phyloP scores from a whole-genome alignment of 805 yeast species.

The Kazachstania bromeliacearum region DNA sequence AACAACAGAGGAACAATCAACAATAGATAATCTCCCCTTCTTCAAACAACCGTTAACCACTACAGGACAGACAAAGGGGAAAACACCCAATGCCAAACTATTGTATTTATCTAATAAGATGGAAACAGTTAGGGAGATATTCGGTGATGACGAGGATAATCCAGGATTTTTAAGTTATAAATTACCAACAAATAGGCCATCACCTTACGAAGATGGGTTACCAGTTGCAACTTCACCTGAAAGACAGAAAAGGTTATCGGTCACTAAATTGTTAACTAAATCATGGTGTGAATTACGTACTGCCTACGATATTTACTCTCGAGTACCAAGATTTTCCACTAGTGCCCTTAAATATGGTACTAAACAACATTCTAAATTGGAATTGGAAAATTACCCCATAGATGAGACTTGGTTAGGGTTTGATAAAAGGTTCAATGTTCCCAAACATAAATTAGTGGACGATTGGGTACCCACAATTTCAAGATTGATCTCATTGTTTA shows the following conservation, averaged over 20 bases:
- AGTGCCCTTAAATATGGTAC: constrained; percentile 40
- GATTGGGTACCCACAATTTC: constrained; percentile 37
- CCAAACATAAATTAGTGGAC: constrained; percentile 17
- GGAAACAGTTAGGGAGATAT: constrained; percentile 10
- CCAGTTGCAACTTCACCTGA: not conserved
- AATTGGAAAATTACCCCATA: constrained; percentile 36
- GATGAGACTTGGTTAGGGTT: constrained; percentile 11
- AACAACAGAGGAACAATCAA: constrained; percentile 8
- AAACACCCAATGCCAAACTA: too few species aligned
- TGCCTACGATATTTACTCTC: constrained; percentile 44
- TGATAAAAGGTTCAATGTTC: constrained; percentile 13
- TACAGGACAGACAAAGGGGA: constrained; percentile 1
- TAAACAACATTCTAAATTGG: constrained; percentile 39
- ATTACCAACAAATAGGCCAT: constrained; percentile 11
- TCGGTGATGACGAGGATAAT: constrained; percentile 12
- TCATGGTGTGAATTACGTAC: constrained; percentile 62
- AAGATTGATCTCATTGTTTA: constrained; percentile 35
- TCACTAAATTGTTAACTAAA: constrained; percentile 48
- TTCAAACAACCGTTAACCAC: constrained; percentile 4
- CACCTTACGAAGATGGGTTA: constrained; percentile 14
- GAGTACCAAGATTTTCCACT: constrained; percentile 30
- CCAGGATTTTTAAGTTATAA: constrained; percentile 11
- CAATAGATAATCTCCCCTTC: constrained; percentile 10
- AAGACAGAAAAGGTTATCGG: constrained; percentile 26
- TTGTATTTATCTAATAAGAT: constrained; percentile 16